Conservation (phyloP, 1,284 basidiomycete species). For the Rugosomyces carneus region DNA sequence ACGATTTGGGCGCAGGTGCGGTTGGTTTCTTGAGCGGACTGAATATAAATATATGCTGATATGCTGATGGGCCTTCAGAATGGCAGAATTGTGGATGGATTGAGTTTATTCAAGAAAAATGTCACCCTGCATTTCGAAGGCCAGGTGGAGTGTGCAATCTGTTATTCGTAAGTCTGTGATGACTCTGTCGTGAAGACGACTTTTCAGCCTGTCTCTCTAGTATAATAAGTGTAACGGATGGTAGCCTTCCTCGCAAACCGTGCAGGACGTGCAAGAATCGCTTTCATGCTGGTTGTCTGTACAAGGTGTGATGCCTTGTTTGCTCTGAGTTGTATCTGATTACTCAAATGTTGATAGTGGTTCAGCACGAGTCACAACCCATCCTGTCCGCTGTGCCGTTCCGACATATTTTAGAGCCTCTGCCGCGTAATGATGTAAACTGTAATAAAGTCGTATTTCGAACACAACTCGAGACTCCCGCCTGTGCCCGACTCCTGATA, state of each 20-base stretch:
- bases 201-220: conserved; percentile 34
- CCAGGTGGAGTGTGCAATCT: conserved; percentile 91
- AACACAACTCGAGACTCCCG: too few species aligned
- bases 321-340: conserved; percentile 1
- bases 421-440: neutral
- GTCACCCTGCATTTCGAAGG: conserved; percentile 89
- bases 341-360: conserved; percentile 55
- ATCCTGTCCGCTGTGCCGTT: conserved; percentile 88
- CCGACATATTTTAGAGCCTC: conserved; percentile 55
- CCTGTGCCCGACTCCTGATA: too few species aligned
- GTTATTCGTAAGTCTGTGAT: conserved; percentile 71
- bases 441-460: neutral
- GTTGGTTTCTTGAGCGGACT: neutral
- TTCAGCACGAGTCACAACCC: conserved; percentile 87
- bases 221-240: conserved; percentile 90
- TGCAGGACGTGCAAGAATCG: conserved; percentile 95
- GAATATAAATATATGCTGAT: too few species aligned
- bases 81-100: conserved; percentile 85
- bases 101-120: conserved; percentile 95
- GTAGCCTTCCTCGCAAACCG: conserved; percentile 83
- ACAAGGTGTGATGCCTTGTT: conserved; percentile 52
- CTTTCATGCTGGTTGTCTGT: conserved; percentile 91
- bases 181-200: neutral
- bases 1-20: conserved; percentile 81
- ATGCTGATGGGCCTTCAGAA: conserved; percentile 54